Percentiles rank a stretch among this genome's conserved stretches.
These are phyloP conservation scores for Colletotrichum sp. DNA, from an alignment of 2,329 filamentous ascomycete species.

Conservation along the genomic window DNA sequence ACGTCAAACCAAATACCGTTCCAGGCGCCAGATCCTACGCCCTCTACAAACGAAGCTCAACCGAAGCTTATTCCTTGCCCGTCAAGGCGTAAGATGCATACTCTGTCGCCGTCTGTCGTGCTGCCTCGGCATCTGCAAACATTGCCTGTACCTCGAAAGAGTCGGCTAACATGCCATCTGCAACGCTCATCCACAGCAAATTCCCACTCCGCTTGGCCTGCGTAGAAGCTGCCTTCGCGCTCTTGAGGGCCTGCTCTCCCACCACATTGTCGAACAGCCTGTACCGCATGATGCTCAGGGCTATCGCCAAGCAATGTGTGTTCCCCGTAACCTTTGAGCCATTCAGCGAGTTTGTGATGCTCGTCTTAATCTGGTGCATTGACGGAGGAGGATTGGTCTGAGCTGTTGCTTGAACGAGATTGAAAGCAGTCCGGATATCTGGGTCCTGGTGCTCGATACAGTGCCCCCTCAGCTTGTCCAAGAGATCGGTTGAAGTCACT, in stretches of 20 bases:
- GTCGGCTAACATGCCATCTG: slow-evolving; percentile 78
- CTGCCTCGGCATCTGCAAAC: slow-evolving; percentile 42
- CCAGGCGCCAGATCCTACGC: slow-evolving; percentile 19
- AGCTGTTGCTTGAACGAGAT: slow-evolving; percentile 74
- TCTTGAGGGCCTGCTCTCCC: slow-evolving; percentile 80
- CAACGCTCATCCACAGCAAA: slow-evolving; percentile 79
- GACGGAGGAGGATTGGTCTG: slow-evolving; percentile 65
- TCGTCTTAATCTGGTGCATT: slow-evolving; percentile 79
- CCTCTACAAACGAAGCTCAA: not conserved
- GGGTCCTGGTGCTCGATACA: slow-evolving; percentile 74
- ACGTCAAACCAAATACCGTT: slow-evolving; percentile 14
- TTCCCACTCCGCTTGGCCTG: slow-evolving; percentile 75
- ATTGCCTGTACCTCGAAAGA: slow-evolving; percentile 77
- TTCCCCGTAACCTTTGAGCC: slow-evolving; percentile 75
- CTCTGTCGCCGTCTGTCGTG: slow-evolving; percentile 45
- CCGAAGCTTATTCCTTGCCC: slow-evolving; percentile 25
- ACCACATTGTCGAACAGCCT: slow-evolving; percentile 84
- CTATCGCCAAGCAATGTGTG: slow-evolving; percentile 80
- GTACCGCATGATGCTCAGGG: slow-evolving; percentile 83
- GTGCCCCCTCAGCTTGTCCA: slow-evolving; percentile 70
- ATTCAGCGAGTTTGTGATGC: slow-evolving; percentile 75
- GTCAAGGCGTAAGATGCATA: slow-evolving; percentile 49
- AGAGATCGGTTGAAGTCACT: slow-evolving; percentile 61
- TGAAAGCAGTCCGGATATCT: slow-evolving; percentile 79
- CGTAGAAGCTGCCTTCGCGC: slow-evolving; percentile 70